phyloP scores from a whole-genome alignment of 805 yeast genomes.

The Pichia cabralensis region DNA sequence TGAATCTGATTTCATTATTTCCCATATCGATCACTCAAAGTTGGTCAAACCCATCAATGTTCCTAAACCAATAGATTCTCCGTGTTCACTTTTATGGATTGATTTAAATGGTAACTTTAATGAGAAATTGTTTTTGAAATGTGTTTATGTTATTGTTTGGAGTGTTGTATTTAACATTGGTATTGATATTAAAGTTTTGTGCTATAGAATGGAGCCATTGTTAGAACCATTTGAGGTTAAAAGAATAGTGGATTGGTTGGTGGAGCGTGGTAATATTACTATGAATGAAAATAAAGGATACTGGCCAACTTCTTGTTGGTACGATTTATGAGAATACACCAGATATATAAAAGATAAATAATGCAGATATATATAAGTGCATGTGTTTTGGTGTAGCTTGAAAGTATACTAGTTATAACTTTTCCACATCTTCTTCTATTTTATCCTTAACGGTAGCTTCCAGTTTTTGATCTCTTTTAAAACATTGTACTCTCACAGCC shows the following conservation, averaged over 20 bases:
- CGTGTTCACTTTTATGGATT: constrained; percentile 67
- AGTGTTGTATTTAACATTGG: constrained; percentile 49
- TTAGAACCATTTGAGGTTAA: constrained; percentile 30
- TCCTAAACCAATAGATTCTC: constrained; percentile 47
- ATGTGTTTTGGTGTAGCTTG: too few species aligned
- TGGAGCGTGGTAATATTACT: constrained; percentile 28
- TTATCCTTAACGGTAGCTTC: constrained; percentile 4
- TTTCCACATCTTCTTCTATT: constrained; percentile 6
- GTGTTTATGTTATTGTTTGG: constrained; percentile 37
- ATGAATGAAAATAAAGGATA: constrained; percentile 30
- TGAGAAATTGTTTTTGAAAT: constrained; percentile 46
- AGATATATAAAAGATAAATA: neutral
- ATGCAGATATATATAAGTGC: neutral
- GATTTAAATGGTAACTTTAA: constrained; percentile 55
- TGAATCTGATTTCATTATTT: constrained; percentile 51
- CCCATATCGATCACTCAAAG: constrained; percentile 9
- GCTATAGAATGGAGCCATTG: constrained; percentile 19
- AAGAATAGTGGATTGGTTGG: constrained; percentile 36
- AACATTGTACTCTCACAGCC: constrained; percentile 9
- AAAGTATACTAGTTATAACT: neutral
- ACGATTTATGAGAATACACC: constrained; percentile 3
- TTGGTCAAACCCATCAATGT: constrained; percentile 13
- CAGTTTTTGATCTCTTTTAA: constrained; percentile 7
- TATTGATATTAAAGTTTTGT: constrained; percentile 22
- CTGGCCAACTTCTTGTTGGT: constrained; percentile 40